Conservation (phyloP, 148 eudicot species). For the Rhododendron griersonianum region DNA sequence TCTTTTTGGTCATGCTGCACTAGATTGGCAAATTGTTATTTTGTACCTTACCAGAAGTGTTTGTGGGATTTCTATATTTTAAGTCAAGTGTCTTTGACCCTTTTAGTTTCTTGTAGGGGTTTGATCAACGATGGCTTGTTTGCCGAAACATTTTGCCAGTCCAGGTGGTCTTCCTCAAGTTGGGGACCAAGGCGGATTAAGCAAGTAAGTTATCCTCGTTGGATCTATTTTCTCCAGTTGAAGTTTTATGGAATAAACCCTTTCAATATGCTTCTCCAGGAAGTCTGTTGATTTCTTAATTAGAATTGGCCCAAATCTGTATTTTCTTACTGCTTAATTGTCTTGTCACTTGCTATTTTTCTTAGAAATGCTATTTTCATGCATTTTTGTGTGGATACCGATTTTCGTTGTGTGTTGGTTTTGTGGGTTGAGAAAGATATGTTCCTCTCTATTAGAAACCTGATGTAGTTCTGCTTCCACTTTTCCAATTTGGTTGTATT, state of each 20-base stretch:
- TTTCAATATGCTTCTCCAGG: neutral
- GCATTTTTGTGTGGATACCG: no score
- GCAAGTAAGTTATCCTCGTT: constrained; percentile 45
- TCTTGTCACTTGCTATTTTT: neutral
- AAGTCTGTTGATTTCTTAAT: neutral
- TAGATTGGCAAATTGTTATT: neutral
- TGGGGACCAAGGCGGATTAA: constrained; percentile 95
- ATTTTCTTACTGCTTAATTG: neutral
- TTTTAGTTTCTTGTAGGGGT: constrained; percentile 49
- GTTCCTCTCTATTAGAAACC: neutral
- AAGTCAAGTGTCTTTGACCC: constrained; percentile 2
- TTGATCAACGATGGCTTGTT: constrained; percentile 71
- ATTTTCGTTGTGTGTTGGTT: neutral
- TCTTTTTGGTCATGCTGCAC: neutral
- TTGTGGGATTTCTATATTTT: neutral
- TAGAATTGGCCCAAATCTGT: neutral
- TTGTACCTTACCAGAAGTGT: neutral
- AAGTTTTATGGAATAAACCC: neutral
- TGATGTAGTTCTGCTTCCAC: neutral
- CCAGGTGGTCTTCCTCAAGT: constrained; percentile 76
- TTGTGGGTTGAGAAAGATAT: neutral
- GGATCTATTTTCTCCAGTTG: neutral
- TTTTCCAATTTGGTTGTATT: neutral
- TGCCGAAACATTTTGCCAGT: constrained; percentile 78
- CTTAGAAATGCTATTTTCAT: neutral